Base-by-base conservation (phyloP, 495 filamentous ascomycete genomes). In the Penicillium silybi region DNA sequence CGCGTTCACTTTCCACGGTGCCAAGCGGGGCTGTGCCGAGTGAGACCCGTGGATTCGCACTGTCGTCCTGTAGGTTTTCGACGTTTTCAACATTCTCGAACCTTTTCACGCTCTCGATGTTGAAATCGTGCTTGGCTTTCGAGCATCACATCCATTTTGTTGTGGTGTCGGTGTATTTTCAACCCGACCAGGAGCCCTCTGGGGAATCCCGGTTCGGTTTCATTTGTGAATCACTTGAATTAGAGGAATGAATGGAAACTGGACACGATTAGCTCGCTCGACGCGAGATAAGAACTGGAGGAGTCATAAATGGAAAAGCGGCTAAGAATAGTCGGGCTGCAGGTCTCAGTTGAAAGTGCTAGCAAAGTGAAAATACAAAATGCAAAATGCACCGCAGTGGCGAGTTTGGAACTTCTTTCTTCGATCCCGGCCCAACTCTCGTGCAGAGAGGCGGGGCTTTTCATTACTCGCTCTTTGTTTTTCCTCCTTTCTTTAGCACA, bases 21-120 rank as follows among this genome's bases (percentile, higher is more conserved):
- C 62, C 62, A 64, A 64, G 62, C 46, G 62, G 59, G 62, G 62
- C 62, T 55, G 54, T 59, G 62, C 56, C 25, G 38, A 29, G 2
- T 18, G 16, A 20, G 29, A 48, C 22, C 54, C 53, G 29, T 56
- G 47, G 56, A 6, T 48, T 25, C 13, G 39, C 20, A 1, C 18
- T 13, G 19, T 43, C 19, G 18, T 43, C 18, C 4, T 48, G 16
- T 41, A 1, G 16, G n/a, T 25, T 20, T 6, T 26, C 19, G 6
- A 19, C 5, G 6, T 16, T 39, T 39, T 11, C 11, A 10, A 15
- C 11, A 13, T 23, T 10, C 29, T 11, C 13, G 29, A 32, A 1
- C 1, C 1, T 32, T 13, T 32, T 23, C 3, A 23, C 22, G 6
- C 22, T 23, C n/a, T n/a, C n/a, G n/a, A n/a, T n/a, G 22, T 23